Percentiles rank a stretch among this genome's conserved stretches.
These are phyloP conservation scores for Coffea canephora DNA, from an alignment of 257 asterid genomes.

Conservation along the genomic window DNA sequence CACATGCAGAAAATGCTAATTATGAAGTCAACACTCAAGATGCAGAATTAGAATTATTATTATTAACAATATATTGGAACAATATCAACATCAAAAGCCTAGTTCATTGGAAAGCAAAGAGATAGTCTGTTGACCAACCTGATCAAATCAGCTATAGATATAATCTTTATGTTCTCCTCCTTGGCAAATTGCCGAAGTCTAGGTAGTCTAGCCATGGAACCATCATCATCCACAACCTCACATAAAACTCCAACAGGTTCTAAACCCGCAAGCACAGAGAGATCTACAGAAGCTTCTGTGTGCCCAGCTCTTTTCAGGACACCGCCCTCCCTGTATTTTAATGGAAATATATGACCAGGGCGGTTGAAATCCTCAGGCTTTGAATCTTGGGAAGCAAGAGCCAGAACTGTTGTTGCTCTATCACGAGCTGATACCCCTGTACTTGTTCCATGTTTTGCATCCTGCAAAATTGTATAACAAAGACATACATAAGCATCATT, in stretches of 20 bases:
- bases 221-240: constrained; percentile 96
- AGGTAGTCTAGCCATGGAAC: constrained; percentile 98
- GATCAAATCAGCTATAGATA: constrained; percentile 88
- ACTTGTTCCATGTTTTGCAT: constrained; percentile 86
- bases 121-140: constrained; percentile 45
- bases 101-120: background rate
- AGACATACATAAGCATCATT: background rate
- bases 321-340: constrained; percentile 91
- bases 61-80: background rate
- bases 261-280: constrained; percentile 76
- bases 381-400: constrained; percentile 84
- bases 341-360: constrained; percentile 96
- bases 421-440: constrained; percentile 98
- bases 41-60: background rate
- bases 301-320: constrained; percentile 98
- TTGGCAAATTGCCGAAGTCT: constrained; percentile 62
- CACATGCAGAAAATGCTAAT: background rate
- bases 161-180: constrained; percentile 67
- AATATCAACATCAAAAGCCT: background rate
- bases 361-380: constrained; percentile 91
- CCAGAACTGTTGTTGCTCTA: constrained; percentile 79
- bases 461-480: constrained; percentile 42
- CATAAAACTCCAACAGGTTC: constrained; percentile 86
- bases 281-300: constrained; percentile 98
- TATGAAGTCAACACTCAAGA: background rate